Evolutionary conservation across 257 asterid species (phyloP), one percentile per base, ranked within the genome.

Genomic region (Anisodus acutangulus): DNA sequence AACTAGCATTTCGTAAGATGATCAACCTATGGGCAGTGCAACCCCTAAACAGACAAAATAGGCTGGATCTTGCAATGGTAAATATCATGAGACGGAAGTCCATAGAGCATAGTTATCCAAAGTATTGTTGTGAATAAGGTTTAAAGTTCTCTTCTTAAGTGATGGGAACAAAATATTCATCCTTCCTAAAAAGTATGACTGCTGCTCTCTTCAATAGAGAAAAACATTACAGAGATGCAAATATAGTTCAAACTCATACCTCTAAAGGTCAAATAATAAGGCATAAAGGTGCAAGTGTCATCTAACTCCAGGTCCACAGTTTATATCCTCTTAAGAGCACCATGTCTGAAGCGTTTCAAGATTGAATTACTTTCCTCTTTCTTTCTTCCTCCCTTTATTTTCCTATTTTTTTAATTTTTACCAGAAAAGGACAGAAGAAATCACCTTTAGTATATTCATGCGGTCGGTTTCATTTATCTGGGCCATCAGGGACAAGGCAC

Each of bases 401-500:
- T n/a, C 58, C 9, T n/a, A 4, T 51, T 11, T 69, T 10, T 43
- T 31, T 9, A 0, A 0, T 69, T 15, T 69, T 15, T 39, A 69
- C 62, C 43, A 76, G 63, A 53, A 37, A 82, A 57, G 69, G 79
- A 53, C 64, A 86, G 55, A 54, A 62, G 8, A 62, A 17, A 51
- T 41, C 91, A 95, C 99, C 99, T 95, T 97, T 83, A 97, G 86
- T 69, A 95, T 97, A 90, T 97, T 97, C 93, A 95, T 89, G 83
- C 95, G 95, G 83, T 97, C 98, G 13, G 99, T 97, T 91, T 97
- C 98, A 85, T 94, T 93, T 83, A 90, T 93, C 90, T 92, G 98
- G 84, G 97, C 98, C 96, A 97, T 92, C 91, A 97, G 91, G 83
- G 98, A 97, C 88, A 97, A 91, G 67, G 98, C 97, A 84, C 92